Base-by-base conservation (phyloP, 441 rosid genomes). In the Jatropha podagrica region DNA sequence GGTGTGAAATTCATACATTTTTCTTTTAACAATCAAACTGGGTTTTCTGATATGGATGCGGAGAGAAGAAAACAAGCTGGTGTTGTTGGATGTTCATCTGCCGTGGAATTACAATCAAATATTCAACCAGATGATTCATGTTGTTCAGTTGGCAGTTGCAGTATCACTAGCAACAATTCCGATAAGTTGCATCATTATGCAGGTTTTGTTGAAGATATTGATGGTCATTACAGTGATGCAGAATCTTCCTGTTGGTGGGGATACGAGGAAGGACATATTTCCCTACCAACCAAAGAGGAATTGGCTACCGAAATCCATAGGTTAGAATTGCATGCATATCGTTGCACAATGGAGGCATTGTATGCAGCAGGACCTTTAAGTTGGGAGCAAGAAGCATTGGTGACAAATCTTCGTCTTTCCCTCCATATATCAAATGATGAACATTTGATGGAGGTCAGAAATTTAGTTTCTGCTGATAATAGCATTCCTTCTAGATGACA, bases 141-240 rank as follows among this genome's bases (percentile, higher is more conserved):
- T 68, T 83, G 90, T 79, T 91, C 96, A 38, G 89, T 88, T 81
- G 96, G 93, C 88, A 93, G 97, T 78, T 93, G 96, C 85, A 91
- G 94, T 77, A 82, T 75, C 69, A 66, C 71, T 78, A 76, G 85
- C 68, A 72, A 84, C 68, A 79, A 81, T 80, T 77, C 72, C 66
- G 55, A 52, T 78, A 81, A 55, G 75, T 77, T 75, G 51, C 76
- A 72, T 55, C 75, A 20, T 72, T 72, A 48, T 73, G 74, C 61
- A 83, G 80, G 71, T 64, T 79, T 79, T 69, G 80, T 80, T 52
- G 84, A 78, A 76, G 87, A 81, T 75, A 74, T 78, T 40, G 76
- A 75, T 77, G 72, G 80, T 80, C 64, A 74, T 77, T 69, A 67
- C 17, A 87, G 89, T 76, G 94, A 89, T 64, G 93, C 90, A n/a